Conservation (phyloP, 208 protist species). For the Leishmania tarentolae region DNA sequence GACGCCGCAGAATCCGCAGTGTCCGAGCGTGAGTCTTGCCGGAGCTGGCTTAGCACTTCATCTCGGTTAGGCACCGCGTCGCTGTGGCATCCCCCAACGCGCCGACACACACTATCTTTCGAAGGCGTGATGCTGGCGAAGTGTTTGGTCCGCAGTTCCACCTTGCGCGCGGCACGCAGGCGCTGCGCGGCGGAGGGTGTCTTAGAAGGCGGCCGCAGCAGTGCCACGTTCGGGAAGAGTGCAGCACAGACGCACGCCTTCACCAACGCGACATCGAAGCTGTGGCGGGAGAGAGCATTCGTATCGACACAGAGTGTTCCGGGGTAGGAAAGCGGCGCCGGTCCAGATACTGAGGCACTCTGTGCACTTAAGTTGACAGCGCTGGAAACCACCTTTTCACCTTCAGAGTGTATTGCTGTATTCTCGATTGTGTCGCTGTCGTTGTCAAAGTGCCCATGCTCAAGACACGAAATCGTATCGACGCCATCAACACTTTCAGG, state of each 20-base stretch:
- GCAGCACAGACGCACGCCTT: constrained; percentile 84
- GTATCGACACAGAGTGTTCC: constrained; percentile 61
- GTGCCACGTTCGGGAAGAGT: constrained; percentile 86
- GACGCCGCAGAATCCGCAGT: background rate
- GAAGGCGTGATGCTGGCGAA: constrained; percentile 57
- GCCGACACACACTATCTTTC: constrained; percentile 81
- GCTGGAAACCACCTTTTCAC: background rate
- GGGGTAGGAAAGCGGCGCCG: constrained; percentile 8
- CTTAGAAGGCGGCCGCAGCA: constrained; percentile 53
- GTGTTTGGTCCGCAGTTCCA: constrained; percentile 65
- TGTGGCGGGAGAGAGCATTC: constrained; percentile 60
- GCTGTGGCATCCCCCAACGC: constrained; percentile 41
- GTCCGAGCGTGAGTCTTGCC: background rate
- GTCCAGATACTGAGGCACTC: background rate
- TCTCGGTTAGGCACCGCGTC: constrained; percentile 21
- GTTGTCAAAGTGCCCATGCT: background rate
- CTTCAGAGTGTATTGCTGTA: background rate
- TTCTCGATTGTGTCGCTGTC: background rate
- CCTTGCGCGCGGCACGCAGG: constrained; percentile 18
- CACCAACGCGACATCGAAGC: constrained; percentile 71
- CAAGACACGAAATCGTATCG: background rate
- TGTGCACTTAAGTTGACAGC: background rate
- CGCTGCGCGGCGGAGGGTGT: constrained; percentile 10
- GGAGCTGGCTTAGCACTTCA: constrained; percentile 39
- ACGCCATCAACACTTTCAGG: background rate